Conservation (phyloP, 805 yeast species). For the Candida krabiensis region DNA sequence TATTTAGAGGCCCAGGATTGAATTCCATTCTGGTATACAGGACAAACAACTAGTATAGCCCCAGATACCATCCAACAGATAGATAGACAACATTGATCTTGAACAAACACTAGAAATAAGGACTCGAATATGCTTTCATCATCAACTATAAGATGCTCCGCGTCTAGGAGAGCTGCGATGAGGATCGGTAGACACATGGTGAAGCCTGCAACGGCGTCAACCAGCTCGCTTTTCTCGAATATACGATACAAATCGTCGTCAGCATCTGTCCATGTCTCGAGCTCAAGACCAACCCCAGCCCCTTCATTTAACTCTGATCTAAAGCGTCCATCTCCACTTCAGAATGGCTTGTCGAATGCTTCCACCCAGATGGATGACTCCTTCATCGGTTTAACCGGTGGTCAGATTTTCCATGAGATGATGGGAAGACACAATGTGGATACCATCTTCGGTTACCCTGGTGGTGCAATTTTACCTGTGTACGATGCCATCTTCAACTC, state of each 20-base stretch:
- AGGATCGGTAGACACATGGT: not conserved
- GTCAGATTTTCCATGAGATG: constrained; percentile 98
- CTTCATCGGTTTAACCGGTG: constrained; percentile 95
- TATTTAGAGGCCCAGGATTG: no score
- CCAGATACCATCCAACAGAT: no score
- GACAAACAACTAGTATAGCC: no score
- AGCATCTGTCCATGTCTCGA: constrained; percentile 15
- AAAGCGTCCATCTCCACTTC: constrained; percentile 21
- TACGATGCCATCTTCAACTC: constrained; percentile 96
- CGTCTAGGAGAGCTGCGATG: constrained; percentile 8
- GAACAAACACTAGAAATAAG: no score
- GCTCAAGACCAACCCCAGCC: constrained; percentile 41
- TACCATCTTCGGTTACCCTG: constrained; percentile 96
- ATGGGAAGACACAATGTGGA: constrained; percentile 95
- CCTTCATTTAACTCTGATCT: constrained; percentile 46
- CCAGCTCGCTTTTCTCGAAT: not conserved
- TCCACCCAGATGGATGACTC: constrained; percentile 65
- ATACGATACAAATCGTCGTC: constrained; percentile 24
- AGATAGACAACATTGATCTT: no score
- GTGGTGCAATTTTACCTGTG: constrained; percentile 98
- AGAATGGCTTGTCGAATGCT: constrained; percentile 1
- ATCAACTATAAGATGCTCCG: constrained; percentile 4
- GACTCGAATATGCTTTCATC: constrained; percentile 4
- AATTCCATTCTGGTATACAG: no score
- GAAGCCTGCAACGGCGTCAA: not conserved